phyloP scores from a whole-genome alignment of 768 basidiomycete genomes.

The Russula lepida region DNA sequence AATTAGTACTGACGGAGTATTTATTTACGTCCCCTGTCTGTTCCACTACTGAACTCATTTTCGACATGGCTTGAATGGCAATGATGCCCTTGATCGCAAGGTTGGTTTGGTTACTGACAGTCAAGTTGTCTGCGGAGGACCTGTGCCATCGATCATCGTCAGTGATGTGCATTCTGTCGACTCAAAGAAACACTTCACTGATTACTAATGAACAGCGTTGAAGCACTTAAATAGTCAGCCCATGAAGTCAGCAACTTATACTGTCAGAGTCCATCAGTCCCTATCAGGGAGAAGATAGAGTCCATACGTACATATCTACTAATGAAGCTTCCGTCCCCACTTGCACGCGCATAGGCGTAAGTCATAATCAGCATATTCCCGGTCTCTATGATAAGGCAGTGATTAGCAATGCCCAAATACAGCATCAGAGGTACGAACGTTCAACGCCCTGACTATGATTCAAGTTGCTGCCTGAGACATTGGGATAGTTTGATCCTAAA shows the following conservation, averaged over 20 bases:
- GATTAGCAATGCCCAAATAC: not conserved
- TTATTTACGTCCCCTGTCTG: slow-evolving; percentile 17
- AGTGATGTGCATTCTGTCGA: slow-evolving; percentile 30
- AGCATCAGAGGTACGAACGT: not conserved
- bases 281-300: not conserved
- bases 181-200: slow-evolving; percentile 43
- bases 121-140: slow-evolving; percentile 2
- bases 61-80: slow-evolving; percentile 55
- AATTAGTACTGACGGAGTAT: slow-evolving; percentile 24
- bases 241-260: slow-evolving; percentile 27
- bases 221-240: slow-evolving; percentile 26
- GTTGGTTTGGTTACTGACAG: slow-evolving; percentile 51
- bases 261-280: slow-evolving; percentile 11
- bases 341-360: slow-evolving; percentile 24
- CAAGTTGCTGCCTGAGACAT: not conserved
- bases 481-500: slow-evolving; percentile 11
- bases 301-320: slow-evolving; percentile 17
- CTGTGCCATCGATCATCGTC: slow-evolving; percentile 13
- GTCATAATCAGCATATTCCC: slow-evolving; percentile 33
- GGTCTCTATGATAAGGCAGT: slow-evolving; percentile 18
- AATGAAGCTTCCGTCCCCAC: slow-evolving; percentile 25
- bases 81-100: slow-evolving; percentile 65
- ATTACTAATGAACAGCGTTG: slow-evolving; percentile 45
- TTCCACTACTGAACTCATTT: slow-evolving; percentile 34
- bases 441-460: slow-evolving; percentile 8